Conservation (phyloP, 2,329 filamentous ascomycete species). For the Aspergillus felis region DNA sequence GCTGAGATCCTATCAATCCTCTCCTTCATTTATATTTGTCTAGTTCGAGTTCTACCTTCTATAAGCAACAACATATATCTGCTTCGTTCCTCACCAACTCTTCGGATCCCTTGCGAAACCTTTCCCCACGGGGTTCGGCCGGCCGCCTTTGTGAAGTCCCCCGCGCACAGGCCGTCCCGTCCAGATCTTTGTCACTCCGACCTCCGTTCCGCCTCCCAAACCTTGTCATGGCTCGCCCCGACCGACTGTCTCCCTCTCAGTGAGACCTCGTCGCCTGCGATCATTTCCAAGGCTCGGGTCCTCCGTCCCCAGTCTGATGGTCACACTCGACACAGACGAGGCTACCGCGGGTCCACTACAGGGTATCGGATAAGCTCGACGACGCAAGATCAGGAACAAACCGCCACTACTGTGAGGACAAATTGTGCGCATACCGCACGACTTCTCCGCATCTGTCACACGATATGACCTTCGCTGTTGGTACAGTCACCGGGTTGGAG, state of each 20-base stretch:
- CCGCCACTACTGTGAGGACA: neutral
- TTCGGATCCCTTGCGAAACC: neutral
- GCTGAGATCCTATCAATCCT: neutral
- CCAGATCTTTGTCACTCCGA: neutral
- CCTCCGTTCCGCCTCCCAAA: neutral
- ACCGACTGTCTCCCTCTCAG: neutral
- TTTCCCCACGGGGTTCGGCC: neutral
- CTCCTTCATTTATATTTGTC: neutral
- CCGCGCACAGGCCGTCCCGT: slow-evolving; percentile 3
- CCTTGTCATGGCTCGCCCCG: slow-evolving; percentile 2
- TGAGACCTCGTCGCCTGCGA: neutral
- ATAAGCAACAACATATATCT: neutral
- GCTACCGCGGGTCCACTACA: slow-evolving; percentile 7
- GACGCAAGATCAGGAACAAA: neutral
- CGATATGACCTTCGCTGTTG: slow-evolving; percentile 20
- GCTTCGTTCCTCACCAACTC: neutral
- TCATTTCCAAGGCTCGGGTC: neutral
- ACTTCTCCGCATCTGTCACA: neutral
- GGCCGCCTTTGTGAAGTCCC: neutral
- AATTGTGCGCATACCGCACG: neutral
- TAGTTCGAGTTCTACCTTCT: neutral
- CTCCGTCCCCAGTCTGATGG: slow-evolving; percentile 8
- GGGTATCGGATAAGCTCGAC: slow-evolving; percentile 10
- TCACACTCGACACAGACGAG: slow-evolving; percentile 1
- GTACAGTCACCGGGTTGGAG: slow-evolving; percentile 17